A percentile compares a stretch with the other conserved stretches of the same genome.
Evolutionary conservation across 2,329 filamentous ascomycete species (phyloP).

Genomic region (Colletotrichum sp.): DNA sequence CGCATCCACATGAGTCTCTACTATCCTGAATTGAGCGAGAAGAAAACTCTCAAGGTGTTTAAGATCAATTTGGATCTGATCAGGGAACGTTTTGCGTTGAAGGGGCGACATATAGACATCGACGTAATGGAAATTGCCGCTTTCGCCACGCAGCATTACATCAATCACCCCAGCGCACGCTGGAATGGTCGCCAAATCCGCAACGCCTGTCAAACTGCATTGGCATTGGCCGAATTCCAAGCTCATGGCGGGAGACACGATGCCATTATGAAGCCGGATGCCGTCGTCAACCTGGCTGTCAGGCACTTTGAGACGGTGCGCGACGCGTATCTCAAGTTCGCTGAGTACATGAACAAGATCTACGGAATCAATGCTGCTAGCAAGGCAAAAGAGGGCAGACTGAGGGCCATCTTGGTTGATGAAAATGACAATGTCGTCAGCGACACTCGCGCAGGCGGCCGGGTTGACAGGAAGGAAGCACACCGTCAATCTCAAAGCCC

Average conservation of each 20-base stretch:
- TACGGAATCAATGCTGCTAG: not conserved
- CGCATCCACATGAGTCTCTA: conserved; percentile 49
- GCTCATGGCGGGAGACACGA: not conserved
- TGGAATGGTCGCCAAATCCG: conserved; percentile 50
- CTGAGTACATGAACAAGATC: not conserved
- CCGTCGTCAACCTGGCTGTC: not conserved
- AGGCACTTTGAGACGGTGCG: not conserved
- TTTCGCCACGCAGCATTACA: conserved; percentile 19
- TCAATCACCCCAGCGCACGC: not conserved
- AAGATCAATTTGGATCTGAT: conserved; percentile 36
- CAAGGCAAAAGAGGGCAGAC: not conserved
- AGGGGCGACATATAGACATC: conserved; percentile 28
- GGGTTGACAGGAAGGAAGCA: not conserved
- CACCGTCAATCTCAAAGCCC: not conserved
- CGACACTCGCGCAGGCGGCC: not conserved
- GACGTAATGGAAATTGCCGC: conserved; percentile 38
- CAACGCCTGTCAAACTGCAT: conserved; percentile 48
- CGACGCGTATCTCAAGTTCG: not conserved
- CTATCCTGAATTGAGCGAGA: conserved; percentile 40
- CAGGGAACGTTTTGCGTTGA: conserved; percentile 34
- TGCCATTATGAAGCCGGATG: not conserved
- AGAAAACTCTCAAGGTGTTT: conserved; percentile 46
- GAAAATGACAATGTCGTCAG: not conserved
- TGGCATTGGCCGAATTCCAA: conserved; percentile 37
- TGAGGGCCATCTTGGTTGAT: not conserved